Percentiles rank a stretch among this genome's conserved stretches.
phyloP scores from a whole-genome alignment of 306 rosid genomes.

The Ormosia emarginata region DNA sequence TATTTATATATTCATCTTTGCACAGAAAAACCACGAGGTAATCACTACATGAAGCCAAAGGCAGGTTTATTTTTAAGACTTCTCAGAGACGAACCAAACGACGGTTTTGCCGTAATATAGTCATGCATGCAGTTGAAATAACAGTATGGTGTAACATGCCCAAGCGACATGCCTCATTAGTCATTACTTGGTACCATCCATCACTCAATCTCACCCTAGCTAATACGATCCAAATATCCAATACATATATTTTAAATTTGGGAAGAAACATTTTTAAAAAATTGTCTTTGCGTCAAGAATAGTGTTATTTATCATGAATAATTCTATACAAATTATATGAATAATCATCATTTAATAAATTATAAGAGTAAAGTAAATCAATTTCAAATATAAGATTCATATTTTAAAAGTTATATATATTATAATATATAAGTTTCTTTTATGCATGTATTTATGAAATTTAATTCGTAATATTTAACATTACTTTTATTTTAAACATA shows the following conservation, averaged over 20 bases:
- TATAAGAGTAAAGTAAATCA: neutral
- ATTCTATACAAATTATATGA: neutral
- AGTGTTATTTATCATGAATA: neutral
- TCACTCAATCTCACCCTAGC: neutral
- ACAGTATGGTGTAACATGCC: conserved; percentile 22
- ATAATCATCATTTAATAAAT: neutral
- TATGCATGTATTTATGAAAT: no score
- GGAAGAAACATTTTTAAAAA: neutral
- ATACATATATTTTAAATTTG: neutral
- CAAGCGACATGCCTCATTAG: neutral
- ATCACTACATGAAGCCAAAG: neutral
- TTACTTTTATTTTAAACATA: no score
- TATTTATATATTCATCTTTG: conserved; percentile 12
- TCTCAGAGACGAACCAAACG: neutral
- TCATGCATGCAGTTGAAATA: neutral
- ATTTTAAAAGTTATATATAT: no score
- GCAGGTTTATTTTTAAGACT: neutral
- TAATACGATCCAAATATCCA: neutral
- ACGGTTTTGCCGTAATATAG: neutral
- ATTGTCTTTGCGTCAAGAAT: neutral
- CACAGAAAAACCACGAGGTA: conserved; percentile 5
- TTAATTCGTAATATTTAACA: no score
- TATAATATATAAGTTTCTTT: no score
- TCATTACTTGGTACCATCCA: neutral
- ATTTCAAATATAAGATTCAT: no score